A percentile compares a stretch with the other conserved stretches of the same genome.
Evolutionary conservation across 371 early-diverging fungal species (phyloP).

Genomic region (Batrachochytrium dendrobatidis): DNA sequence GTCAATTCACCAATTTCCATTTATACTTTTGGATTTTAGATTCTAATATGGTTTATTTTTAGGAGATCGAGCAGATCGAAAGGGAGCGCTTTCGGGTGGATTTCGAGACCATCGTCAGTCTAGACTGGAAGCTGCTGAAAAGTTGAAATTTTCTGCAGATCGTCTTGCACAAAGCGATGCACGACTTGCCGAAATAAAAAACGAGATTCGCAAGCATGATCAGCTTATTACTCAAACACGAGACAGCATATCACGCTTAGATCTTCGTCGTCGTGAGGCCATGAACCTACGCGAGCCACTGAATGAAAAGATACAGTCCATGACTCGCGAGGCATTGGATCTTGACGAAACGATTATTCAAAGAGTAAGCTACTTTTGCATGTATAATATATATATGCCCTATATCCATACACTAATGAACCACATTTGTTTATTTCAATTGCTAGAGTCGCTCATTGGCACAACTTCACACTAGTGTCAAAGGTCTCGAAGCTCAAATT

Average conservation of each 20-base stretch:
- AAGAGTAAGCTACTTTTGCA: background rate
- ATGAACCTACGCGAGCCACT: constrained; percentile 1
- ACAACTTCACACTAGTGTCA: constrained; percentile 33
- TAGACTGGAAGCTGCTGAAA: constrained; percentile 64
- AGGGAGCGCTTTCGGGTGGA: constrained; percentile 92
- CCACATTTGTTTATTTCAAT: background rate
- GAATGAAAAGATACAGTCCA: background rate
- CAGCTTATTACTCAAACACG: constrained; percentile 56
- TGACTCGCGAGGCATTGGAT: background rate
- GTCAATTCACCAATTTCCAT: background rate
- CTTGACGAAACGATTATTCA: background rate
- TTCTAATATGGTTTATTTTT: background rate
- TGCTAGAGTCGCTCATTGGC: constrained; percentile 28
- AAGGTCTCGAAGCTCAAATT: constrained; percentile 49
- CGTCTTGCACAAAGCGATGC: constrained; percentile 44
- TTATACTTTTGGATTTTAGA: background rate
- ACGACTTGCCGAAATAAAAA: constrained; percentile 37
- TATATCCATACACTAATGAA: no score
- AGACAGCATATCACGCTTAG: constrained; percentile 23
- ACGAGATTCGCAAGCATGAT: constrained; percentile 51
- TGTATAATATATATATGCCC: no score
- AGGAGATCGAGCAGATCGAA: constrained; percentile 86
- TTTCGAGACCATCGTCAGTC: constrained; percentile 69
- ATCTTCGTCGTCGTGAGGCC: constrained; percentile 4
- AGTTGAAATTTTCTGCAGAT: constrained; percentile 21